Conservation (phyloP, 768 basidiomycete species). For the Bullera alba region DNA sequence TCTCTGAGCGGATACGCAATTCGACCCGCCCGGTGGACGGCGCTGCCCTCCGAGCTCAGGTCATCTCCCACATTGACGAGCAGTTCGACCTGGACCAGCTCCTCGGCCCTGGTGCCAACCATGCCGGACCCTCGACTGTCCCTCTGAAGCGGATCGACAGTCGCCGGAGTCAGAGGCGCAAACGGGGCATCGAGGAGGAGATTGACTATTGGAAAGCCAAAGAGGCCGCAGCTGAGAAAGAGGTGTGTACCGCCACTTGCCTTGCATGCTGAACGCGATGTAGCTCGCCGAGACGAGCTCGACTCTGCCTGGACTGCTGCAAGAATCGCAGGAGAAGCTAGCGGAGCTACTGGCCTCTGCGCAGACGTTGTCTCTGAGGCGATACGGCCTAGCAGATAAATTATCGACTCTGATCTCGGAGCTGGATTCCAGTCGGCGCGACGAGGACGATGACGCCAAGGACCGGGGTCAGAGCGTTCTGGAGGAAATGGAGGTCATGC, state of each 20-base stretch:
- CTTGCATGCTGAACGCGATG: neutral
- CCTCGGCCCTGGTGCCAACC: neutral
- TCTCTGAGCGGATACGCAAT: neutral
- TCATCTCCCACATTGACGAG: slow-evolving; percentile 6
- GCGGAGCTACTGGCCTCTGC: slow-evolving; percentile 57
- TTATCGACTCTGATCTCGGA: slow-evolving; percentile 61
- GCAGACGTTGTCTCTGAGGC: slow-evolving; percentile 65
- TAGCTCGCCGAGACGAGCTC: slow-evolving; percentile 27
- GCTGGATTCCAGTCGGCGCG: slow-evolving; percentile 46
- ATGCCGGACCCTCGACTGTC: neutral
- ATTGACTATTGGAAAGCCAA: slow-evolving; percentile 30
- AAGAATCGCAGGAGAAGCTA: slow-evolving; percentile 52
- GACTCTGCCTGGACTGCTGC: slow-evolving; percentile 48
- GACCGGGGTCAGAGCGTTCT: slow-evolving; percentile 59
- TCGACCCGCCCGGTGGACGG: neutral
- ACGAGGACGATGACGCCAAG: no score
- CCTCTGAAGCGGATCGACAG: neutral
- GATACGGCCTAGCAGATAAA: slow-evolving; percentile 73
- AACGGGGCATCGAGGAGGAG: slow-evolving; percentile 27
- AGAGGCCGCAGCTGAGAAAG: slow-evolving; percentile 13
- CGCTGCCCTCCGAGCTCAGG: neutral
- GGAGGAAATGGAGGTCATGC: slow-evolving; percentile 73
- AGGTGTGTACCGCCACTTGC: slow-evolving; percentile 23
- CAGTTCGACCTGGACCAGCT: slow-evolving; percentile 9
- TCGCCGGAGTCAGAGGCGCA: neutral